A percentile compares a stretch with the other conserved stretches of the same genome.
Conservation (phyloP, 495 filamentous ascomycete species). For the Annulohypoxylon bovei region DNA sequence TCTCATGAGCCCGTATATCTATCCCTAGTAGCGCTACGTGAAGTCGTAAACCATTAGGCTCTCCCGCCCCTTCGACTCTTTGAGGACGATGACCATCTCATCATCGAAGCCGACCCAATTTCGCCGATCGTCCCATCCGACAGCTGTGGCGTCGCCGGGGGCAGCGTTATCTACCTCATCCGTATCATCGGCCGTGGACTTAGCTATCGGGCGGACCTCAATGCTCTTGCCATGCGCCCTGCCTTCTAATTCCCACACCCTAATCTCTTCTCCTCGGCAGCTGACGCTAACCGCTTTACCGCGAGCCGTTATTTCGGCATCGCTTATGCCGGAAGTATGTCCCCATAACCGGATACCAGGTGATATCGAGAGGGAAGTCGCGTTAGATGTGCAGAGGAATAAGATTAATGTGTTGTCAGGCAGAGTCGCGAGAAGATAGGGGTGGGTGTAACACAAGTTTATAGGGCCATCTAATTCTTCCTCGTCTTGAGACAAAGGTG, state of each 20-base stretch:
- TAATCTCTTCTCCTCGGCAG: slow-evolving; percentile 81
- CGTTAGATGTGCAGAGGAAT: slow-evolving; percentile 81
- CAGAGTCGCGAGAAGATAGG: slow-evolving; percentile 88
- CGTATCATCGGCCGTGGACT: slow-evolving; percentile 30
- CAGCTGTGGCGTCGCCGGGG: slow-evolving; percentile 28
- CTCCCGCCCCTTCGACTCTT: slow-evolving; percentile 75
- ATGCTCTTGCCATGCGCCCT: slow-evolving; percentile 60
- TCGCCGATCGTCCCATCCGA: slow-evolving; percentile 49
- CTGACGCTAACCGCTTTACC: slow-evolving; percentile 94
- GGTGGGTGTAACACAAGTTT: slow-evolving; percentile 86
- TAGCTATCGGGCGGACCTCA: slow-evolving; percentile 55
- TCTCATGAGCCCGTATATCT: too few species aligned
- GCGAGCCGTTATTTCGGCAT: slow-evolving; percentile 83
- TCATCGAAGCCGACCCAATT: slow-evolving; percentile 93
- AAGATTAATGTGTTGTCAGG: slow-evolving; percentile 92
- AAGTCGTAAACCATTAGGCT: slow-evolving; percentile 93
- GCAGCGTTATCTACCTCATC: slow-evolving; percentile 23
- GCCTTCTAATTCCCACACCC: slow-evolving; percentile 94
- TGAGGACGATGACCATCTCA: slow-evolving; percentile 87
- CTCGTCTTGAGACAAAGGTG: slow-evolving; percentile 23
- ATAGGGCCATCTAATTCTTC: slow-evolving; percentile 65
- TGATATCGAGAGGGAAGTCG: slow-evolving; percentile 72
- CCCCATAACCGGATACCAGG: slow-evolving; percentile 86
- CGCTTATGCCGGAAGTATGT: slow-evolving; percentile 90
- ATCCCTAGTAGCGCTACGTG: slow-evolving; percentile 56